Base-by-base conservation (phyloP, 441 rosid species). In the Flueggea neowawraea region DNA sequence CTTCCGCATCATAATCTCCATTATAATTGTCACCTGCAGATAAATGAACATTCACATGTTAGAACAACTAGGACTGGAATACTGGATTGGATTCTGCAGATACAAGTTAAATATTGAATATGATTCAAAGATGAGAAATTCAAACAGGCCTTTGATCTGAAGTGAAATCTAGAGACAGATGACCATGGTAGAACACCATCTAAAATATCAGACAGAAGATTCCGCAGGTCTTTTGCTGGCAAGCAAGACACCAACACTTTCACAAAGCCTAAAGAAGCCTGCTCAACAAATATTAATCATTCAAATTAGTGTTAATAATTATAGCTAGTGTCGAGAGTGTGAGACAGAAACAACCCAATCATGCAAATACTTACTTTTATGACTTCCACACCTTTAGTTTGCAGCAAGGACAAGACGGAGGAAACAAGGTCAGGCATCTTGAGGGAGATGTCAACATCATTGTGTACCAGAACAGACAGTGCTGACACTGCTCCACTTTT, bases 401-500 rank as follows among this genome's bases (percentile, higher is more conserved):
- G 87, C 52, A 95, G 94, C 89, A 95, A 80, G 32, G 89, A 80
- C 64, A 89, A 74, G 65, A 91, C 72, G 54, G 91, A 80, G 47
- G 91, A 78, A 73, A 89, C 89, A 68, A 86, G 85, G 54, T 85
- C 90, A 9, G 97, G 83, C 67, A 82, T 74, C 0, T 83, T 78
- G 17, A 79, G 60, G 69, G 87, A 84, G 51, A 85, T 75, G 52
- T 84, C 83, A n/a, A 89, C 74, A 73, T 86, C 92, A 36, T 78
- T 77, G 71, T 89, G 71, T 57, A 91, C 71, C 47, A 91, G 83
- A 47, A 82, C 80, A 52, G 99, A 91, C 69, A 91, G 75, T 36
- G 96, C 96, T 74, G 96, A 86, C 53, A 89, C 92, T 55, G 99
- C 99, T 77, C 92, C 99, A 73, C 99, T 91, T 70, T 78, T 91